Evolutionary conservation across 2,329 filamentous ascomycete species (phyloP).

Genomic region (Pseudogymnoascus sp.): DNA sequence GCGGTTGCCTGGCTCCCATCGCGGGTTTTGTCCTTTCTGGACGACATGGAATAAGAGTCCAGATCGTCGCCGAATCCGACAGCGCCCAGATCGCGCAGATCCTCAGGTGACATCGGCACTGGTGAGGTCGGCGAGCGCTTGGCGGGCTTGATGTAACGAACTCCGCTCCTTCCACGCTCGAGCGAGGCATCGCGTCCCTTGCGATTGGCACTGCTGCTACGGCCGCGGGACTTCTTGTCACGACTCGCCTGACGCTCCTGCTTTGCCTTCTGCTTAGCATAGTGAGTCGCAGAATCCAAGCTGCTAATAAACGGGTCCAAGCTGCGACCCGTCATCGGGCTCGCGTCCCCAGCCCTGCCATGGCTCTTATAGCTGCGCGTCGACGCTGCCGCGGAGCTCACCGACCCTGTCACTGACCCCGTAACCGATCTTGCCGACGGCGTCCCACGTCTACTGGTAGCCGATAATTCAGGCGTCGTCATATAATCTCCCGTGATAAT

Average conservation of each 20-base stretch:
- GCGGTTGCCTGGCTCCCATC: conserved; percentile 25
- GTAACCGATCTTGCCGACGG: conserved; percentile 30
- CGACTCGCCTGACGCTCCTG: conserved; percentile 40
- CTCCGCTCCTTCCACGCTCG: conserved; percentile 59
- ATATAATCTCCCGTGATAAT: conserved; percentile 43
- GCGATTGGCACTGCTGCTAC: conserved; percentile 42
- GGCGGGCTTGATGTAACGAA: conserved; percentile 62
- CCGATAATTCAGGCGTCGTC: conserved; percentile 50
- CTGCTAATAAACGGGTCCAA: conserved; percentile 82
- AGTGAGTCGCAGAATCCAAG: conserved; percentile 66
- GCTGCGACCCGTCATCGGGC: conserved; percentile 54
- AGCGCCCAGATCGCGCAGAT: conserved; percentile 55
- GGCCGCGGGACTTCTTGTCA: conserved; percentile 33
- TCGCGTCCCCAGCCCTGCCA: conserved; percentile 33
- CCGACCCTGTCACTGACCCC: conserved; percentile 43
- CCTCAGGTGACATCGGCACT: conserved; percentile 88
- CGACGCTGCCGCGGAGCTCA: conserved; percentile 35
- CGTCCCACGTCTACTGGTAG: conserved; percentile 35
- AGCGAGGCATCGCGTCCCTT: conserved; percentile 55
- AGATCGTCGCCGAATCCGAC: conserved; percentile 27
- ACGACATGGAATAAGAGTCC: conserved; percentile 22
- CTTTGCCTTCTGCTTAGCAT: conserved; percentile 43
- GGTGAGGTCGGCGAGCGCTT: conserved; percentile 90
- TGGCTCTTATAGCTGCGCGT: conserved; percentile 42
- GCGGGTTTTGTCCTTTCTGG: conserved; percentile 17